phyloP scores from a whole-genome alignment of 2,329 filamentous ascomycete genomes.

The Xylariaceae sp. region DNA sequence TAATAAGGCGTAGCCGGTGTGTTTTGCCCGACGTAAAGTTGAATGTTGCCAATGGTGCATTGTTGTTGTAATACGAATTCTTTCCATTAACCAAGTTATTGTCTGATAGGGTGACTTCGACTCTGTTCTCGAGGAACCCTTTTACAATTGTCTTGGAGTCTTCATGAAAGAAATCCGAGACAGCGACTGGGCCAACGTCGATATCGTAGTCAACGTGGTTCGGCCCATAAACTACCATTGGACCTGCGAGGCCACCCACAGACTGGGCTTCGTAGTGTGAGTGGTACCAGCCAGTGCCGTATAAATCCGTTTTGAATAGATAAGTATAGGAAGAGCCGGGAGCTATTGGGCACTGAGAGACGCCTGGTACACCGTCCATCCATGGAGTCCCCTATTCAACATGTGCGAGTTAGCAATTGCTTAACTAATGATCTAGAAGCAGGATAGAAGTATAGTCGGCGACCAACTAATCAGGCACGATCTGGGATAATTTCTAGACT shows the following conservation, averaged over 20 bases:
- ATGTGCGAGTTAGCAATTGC: not conserved
- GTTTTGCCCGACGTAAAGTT: conserved; percentile 41
- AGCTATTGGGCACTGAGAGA: conserved; percentile 26
- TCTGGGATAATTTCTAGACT: not conserved
- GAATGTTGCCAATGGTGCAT: conserved; percentile 28
- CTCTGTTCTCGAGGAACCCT: conserved; percentile 23
- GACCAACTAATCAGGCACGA: not conserved
- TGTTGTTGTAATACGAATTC: conserved; percentile 40
- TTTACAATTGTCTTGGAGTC: conserved; percentile 13
- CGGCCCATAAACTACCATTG: conserved; percentile 37
- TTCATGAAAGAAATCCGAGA: conserved; percentile 18
- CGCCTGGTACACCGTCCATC: conserved; percentile 30
- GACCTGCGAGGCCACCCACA: conserved; percentile 48
- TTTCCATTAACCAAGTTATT: conserved; percentile 40
- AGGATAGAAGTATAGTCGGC: not conserved
- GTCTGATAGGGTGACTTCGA: conserved; percentile 28
- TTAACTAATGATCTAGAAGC: not conserved
- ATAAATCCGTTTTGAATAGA: conserved; percentile 20
- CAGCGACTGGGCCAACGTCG: conserved; percentile 21
- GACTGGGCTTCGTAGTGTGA: conserved; percentile 44
- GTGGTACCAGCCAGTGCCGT: conserved; percentile 39
- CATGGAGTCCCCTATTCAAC: conserved; percentile 13
- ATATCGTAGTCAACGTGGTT: conserved; percentile 22
- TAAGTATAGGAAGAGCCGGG: conserved; percentile 22
- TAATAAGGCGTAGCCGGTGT: conserved; percentile 46